Evolutionary conservation across 306 rosid species (phyloP).

Genomic region (Prunus persica): Prunus_persica_NCBIv2 NC_034009.1:37887501-37888000

Average conservation of each 20-base stretch:
- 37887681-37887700: slow-evolving; percentile 81
- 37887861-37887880: slow-evolving; percentile 15
- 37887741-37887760: neutral
- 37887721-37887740: slow-evolving; percentile 38
- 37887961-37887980: neutral
- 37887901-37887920: neutral
- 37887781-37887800: neutral
- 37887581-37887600: slow-evolving; percentile 97
- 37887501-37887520: slow-evolving; percentile 75
- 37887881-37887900: neutral
- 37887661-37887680: slow-evolving; percentile 99
- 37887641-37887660: slow-evolving; percentile 95
- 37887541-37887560: slow-evolving; percentile 80
- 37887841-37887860: slow-evolving; percentile 4
- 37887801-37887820: neutral
- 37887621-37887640: slow-evolving; percentile 95
- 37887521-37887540: slow-evolving; percentile 84
- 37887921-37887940: neutral
- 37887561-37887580: slow-evolving; percentile 94
- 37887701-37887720: slow-evolving; percentile 60
- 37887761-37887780: neutral
- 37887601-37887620: slow-evolving; percentile 85
- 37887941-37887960: neutral
- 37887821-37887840: slow-evolving; percentile 20
- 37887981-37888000: neutral